Conservation (phyloP, 1,284 basidiomycete genomes). For the Earliella scabrosa region DNA sequence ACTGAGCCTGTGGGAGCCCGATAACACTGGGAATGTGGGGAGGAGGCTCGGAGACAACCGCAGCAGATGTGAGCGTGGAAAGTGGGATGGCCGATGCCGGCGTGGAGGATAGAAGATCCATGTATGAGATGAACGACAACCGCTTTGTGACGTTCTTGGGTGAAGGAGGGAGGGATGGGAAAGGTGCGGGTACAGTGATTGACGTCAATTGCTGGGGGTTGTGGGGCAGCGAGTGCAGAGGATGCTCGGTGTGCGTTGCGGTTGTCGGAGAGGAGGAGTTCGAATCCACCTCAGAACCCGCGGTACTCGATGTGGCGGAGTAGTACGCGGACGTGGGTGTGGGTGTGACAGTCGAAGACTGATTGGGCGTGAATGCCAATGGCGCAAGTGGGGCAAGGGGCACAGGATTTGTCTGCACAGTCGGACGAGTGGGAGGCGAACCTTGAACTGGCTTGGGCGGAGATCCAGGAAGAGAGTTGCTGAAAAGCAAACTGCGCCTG, state of each 20-base stretch:
- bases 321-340: constrained; percentile 58
- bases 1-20: constrained; percentile 42
- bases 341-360: constrained; percentile 33
- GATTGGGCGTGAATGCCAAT: constrained; percentile 4
- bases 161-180: constrained; percentile 56
- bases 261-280: constrained; percentile 45
- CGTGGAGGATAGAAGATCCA: constrained; percentile 78
- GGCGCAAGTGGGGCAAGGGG: constrained; percentile 13
- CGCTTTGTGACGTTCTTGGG: constrained; percentile 62
- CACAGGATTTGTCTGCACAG: constrained; percentile 22
- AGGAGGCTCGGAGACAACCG: constrained; percentile 54
- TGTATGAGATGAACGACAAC: constrained; percentile 85
- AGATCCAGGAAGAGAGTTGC: constrained; percentile 27
- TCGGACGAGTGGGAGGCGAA: constrained; percentile 30
- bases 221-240: constrained; percentile 31
- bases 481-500: constrained; percentile 34
- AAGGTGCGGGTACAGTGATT: constrained; percentile 42
- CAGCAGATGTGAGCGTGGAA: constrained; percentile 68
- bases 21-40: constrained; percentile 68
- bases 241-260: constrained; percentile 43
- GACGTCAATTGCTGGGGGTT: constrained; percentile 33
- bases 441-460: constrained; percentile 25
- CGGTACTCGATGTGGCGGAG: constrained; percentile 35
- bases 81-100: constrained; percentile 75
- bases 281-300: constrained; percentile 24